Evolutionary conservation across 2,329 filamentous ascomycete species (phyloP), one percentile per base, ranked within the genome.

Genomic region (Pyrenochaeta sp.): DNA sequence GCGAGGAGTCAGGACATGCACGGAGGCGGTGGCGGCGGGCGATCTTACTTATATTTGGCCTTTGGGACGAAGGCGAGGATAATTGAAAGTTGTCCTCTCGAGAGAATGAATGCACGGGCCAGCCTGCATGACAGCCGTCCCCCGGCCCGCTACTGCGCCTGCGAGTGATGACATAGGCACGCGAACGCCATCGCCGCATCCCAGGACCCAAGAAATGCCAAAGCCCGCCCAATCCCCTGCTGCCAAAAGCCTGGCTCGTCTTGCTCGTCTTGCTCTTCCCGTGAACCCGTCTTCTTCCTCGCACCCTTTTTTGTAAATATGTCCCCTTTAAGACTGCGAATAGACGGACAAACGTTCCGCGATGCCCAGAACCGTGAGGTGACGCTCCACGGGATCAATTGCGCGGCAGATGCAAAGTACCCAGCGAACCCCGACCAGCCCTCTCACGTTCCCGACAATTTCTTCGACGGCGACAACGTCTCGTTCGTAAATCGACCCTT

Each of bases 401-500:
- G 96, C 58, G 92, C 93, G 32, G 92, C 87, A 60, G 94, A 98
- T 72, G 87, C 90, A 68, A 99, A 99, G 79, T 89, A 91, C 53
- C 95, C 95, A 27, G 91, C 89, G 71, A 82, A 82, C 31, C 95
- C 95, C 14, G 82, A 96, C 60, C 82, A 90, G 48, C 92, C 92
- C 4, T 97, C 95, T 0, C 90, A 97, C 71, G 76, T 91, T 10
- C 75, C 82, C 29, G 84, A 92, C 12, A 81, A 87, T 66, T 99
- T 99, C 82, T 98, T 96, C 75, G 90, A 98, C 57, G 93, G 90
- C 67, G 94, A 99, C 76, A 87, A 88, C 63, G 90, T 98, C 57
- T 93, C 90, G 18, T 99, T 99, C 70, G 90, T 94, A 63, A 85
- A 87, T 54, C 85, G 93, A 2, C 95, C 95, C 0, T 99, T 99